Evolutionary conservation across 106 monocot species (phyloP).

Genomic region (Dendrobium nobile): DNA sequence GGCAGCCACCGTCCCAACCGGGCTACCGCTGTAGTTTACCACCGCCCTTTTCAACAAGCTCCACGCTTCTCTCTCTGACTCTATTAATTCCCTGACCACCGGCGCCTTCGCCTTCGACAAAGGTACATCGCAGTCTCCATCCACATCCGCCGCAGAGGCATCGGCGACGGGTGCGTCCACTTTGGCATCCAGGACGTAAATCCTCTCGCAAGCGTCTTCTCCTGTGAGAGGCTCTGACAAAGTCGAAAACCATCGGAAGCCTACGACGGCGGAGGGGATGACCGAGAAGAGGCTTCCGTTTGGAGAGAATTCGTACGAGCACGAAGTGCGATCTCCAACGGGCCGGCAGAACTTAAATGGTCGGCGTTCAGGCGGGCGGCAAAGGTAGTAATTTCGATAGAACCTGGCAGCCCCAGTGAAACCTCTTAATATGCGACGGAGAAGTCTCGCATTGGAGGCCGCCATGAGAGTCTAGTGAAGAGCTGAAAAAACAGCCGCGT

Average conservation of each 20-base stretch:
- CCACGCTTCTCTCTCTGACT: constrained; percentile 95
- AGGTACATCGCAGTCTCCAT: not conserved
- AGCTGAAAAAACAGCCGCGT: not conserved
- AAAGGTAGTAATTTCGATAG: not conserved
- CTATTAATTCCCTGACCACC: constrained; percentile 27
- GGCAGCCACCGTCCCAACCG: constrained; percentile 90
- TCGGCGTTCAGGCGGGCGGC: not conserved
- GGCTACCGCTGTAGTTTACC: constrained; percentile 71
- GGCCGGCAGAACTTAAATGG: not conserved
- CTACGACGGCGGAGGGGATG: not conserved
- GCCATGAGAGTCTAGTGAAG: not conserved
- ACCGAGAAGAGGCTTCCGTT: not conserved
- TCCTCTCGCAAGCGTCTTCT: constrained; percentile 13
- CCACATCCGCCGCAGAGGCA: not conserved
- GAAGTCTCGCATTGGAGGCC: not conserved
- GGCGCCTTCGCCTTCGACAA: not conserved
- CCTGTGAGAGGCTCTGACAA: constrained; percentile 7
- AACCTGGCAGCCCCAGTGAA: not conserved
- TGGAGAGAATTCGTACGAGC: not conserved
- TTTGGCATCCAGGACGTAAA: constrained; percentile 14
- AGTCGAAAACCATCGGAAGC: constrained; percentile 15
- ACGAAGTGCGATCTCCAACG: not conserved
- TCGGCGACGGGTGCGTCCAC: constrained; percentile 18
- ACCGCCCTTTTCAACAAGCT: constrained; percentile 62
- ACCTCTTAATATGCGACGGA: not conserved